These are phyloP conservation scores for Neospermospora avenae DNA, from an alignment of 2,329 filamentous ascomycete species.

Conservation along the genomic window DNA sequence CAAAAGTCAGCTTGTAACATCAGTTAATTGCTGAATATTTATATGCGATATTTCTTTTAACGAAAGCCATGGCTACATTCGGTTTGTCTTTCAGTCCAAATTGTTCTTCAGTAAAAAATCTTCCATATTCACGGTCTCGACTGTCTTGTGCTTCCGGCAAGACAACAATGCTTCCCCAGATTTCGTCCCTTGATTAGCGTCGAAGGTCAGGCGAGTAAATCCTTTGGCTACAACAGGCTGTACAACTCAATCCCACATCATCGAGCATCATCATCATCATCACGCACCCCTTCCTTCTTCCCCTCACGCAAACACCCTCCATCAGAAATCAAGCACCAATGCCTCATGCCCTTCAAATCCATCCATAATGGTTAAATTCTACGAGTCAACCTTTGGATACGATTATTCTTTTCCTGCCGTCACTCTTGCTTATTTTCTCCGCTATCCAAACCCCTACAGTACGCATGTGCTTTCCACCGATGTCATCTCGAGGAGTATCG, in stretches of 20 bases:
- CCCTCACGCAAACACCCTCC: slow-evolving; percentile 2
- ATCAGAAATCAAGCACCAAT: slow-evolving; percentile 16
- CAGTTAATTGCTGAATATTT: too few species aligned
- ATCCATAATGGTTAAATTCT: slow-evolving; percentile 37
- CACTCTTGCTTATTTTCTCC: slow-evolving; percentile 84
- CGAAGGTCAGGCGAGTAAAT: slow-evolving; percentile 12
- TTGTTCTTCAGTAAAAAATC: neutral
- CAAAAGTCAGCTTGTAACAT: too few species aligned
- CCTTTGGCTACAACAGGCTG: neutral
- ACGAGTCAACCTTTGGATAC: slow-evolving; percentile 64
- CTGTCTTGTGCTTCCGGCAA: slow-evolving; percentile 12
- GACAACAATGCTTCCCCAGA: slow-evolving; percentile 19
- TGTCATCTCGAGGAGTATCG: slow-evolving; percentile 71
- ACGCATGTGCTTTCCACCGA: slow-evolving; percentile 81
- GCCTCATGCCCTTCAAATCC: slow-evolving; percentile 12
- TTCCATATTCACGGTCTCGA: neutral
- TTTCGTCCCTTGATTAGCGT: slow-evolving; percentile 11
- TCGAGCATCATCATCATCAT: too few species aligned
- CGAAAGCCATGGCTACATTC: too few species aligned
- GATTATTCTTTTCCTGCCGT: slow-evolving; percentile 81
- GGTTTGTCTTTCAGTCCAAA: too few species aligned
- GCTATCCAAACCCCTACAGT: slow-evolving; percentile 83
- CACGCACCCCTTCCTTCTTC: slow-evolving; percentile 8
- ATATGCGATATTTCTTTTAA: too few species aligned
- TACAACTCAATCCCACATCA: slow-evolving; percentile 4